Base-by-base conservation (phyloP, 805 yeast species). In the Jamesozyma piceae region DNA sequence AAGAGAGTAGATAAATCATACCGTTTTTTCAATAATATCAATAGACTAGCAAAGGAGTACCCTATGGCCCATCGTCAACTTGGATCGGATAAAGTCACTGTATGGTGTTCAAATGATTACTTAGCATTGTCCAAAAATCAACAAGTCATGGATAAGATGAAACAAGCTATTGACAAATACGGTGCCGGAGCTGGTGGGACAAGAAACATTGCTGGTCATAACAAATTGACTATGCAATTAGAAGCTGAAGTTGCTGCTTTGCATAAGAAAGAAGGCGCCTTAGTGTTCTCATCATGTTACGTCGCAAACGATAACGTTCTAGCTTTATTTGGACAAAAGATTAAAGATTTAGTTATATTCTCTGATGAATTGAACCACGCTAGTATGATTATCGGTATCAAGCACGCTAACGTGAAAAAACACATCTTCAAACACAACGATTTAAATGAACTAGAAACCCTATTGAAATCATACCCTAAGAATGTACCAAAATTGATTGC, bases 171-270 rank as follows among this genome's bases (percentile, higher is more conserved):
- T 63, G 83, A 82, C 54, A 78, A 76, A 68, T 92, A 92, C 62
- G 99, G 99, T 55, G 83, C 95, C 4, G 99, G 99, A 55, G 95
- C 99, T 8, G 99, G 99, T 59, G 99, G 99, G 53, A 92, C 99
- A 38, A 77, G 99, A 60, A 92, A 92, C 68, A 92, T 92, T 63
- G 98, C 99, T 2, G 99, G 99, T 48, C 98, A 92, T 65, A 92
- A 92, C 65, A 65, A 69, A 45, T 90, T 83, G 55, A 95, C 97
- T n/a, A 78, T 92, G 58, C 73, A 72, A 51, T 74, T 92, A 58
- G 99, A 92, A 66, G 69, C 82, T 19, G 89, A 86, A 55, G 60
- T 87, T 39, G 97, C 98, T 18, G 79, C 87, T 34, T 74, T 92
- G 53, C 97, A 92, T 68, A 82, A 85, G 63, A 94, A 89, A 62